Evolutionary conservation across 2,329 filamentous ascomycete genomes (phyloP).

Genomic region (Lasiodiplodia hormozganensis): DNA sequence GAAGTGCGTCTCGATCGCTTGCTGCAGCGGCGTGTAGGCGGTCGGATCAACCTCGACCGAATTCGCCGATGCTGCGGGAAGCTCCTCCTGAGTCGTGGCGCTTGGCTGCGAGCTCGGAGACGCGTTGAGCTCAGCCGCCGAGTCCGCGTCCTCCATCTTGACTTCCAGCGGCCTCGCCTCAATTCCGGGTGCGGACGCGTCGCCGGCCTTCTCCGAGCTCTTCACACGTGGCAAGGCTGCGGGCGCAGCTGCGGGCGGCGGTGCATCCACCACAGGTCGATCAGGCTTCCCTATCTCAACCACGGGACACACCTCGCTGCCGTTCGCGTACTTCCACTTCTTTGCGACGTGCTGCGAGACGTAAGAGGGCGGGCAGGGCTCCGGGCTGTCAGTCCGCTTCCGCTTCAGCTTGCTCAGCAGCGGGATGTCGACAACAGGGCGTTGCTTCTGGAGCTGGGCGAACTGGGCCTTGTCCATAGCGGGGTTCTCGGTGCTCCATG

Average conservation of each 20-base stretch:
- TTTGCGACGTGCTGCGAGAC: constrained; percentile 37
- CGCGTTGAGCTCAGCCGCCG: constrained; percentile 30
- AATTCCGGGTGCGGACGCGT: constrained; percentile 29
- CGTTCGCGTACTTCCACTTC: constrained; percentile 38
- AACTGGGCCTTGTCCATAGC: constrained; percentile 52
- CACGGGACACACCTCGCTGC: constrained; percentile 31
- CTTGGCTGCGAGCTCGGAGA: constrained; percentile 35
- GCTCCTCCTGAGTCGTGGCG: constrained; percentile 35
- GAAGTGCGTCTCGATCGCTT: constrained; percentile 84
- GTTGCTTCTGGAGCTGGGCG: constrained; percentile 49
- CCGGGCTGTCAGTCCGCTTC: constrained; percentile 61
- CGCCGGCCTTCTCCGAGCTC: constrained; percentile 30
- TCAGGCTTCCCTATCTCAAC: constrained; percentile 48
- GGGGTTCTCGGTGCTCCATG: constrained; percentile 54
- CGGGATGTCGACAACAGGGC: constrained; percentile 55
- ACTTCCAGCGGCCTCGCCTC: constrained; percentile 32
- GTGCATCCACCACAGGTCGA: constrained; percentile 35
- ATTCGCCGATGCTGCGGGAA: neutral
- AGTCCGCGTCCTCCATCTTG: constrained; percentile 32
- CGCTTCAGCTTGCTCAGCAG: constrained; percentile 63
- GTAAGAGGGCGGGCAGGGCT: constrained; percentile 42
- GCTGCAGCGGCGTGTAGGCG: constrained; percentile 65
- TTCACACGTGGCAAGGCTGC: constrained; percentile 32
- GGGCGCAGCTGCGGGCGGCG: constrained; percentile 28
- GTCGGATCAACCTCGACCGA: constrained; percentile 32